Evolutionary conservation across 371 early-diverging fungal species (phyloP).

Genomic region (Mucor circinelloides): DNA sequence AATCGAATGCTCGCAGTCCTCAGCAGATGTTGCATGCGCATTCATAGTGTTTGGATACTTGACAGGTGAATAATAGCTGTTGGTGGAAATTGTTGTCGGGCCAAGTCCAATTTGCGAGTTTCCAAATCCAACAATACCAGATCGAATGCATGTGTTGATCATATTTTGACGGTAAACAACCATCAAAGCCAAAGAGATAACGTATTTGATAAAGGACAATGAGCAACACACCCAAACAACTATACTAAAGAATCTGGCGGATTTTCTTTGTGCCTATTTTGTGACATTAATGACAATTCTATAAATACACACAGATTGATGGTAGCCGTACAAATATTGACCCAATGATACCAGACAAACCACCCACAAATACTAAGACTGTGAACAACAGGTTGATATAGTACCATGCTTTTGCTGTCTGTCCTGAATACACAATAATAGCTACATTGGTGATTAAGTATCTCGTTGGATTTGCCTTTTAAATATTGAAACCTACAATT

Average conservation of each 20-base stretch:
- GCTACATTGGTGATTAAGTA: slow-evolving; percentile 22
- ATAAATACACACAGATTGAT: background rate
- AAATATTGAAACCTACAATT: slow-evolving; percentile 32
- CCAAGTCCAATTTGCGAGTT: slow-evolving; percentile 37
- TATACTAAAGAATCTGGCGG: slow-evolving; percentile 46
- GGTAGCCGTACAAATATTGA: slow-evolving; percentile 41
- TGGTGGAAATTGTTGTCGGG: slow-evolving; percentile 30
- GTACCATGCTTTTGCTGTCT: slow-evolving; percentile 47
- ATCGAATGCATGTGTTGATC: slow-evolving; percentile 44
- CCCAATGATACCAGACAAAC: slow-evolving; percentile 46
- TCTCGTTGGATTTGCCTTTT: background rate
- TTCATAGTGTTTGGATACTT: slow-evolving; percentile 44
- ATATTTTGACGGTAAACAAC: slow-evolving; percentile 29
- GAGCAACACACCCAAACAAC: slow-evolving; percentile 45
- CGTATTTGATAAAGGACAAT: slow-evolving; percentile 44
- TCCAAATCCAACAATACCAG: slow-evolving; percentile 44
- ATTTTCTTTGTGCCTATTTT: slow-evolving; percentile 46
- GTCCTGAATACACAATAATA: slow-evolving; percentile 47
- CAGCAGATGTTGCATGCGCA: slow-evolving; percentile 32
- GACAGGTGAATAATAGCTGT: slow-evolving; percentile 47
- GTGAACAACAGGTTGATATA: slow-evolving; percentile 47
- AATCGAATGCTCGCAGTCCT: slow-evolving; percentile 33
- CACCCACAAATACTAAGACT: slow-evolving; percentile 41
- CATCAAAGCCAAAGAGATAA: slow-evolving; percentile 45
- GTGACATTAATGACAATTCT: background rate